Base-by-base conservation (phyloP, 768 basidiomycete genomes). In the Lentinula raphanica region DNA sequence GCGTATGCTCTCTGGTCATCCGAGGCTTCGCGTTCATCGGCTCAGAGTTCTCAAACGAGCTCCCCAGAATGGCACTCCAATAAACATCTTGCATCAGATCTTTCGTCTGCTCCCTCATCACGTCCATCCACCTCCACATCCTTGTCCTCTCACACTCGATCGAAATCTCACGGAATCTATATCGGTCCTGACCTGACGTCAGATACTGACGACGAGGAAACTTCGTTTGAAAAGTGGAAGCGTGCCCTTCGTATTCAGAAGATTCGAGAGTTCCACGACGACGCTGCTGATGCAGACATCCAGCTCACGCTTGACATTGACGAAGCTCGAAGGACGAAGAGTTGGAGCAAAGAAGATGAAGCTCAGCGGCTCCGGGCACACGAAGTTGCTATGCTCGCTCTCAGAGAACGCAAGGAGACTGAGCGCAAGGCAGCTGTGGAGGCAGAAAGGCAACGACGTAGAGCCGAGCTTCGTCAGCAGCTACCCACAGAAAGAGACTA, bases 211-310 rank as follows among this genome's bases (percentile, higher is more conserved):
- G 38, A 49, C 31, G 74, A 75, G 46, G 74, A 70, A 31, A 68
- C 68, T 8, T 72, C 75, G 9, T 77, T 78, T 48, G 75, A 76
- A 54, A 67, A 67, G 32, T 78, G 73, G 65, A 80, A 81, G 59
- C 74, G 79, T 68, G 67, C 75, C 21, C 72, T 73, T 2, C 76
- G 80, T 54, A 68, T 79, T 59, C 50, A 69, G 38, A 78, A 82
- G 70, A 76, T 83, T 60, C 71, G 75, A 57, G 69, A 84, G 67
- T 78, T 85, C 75, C 72, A 81, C 69, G 72, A 70, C 59, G 70
- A 70, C 32, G 80, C 80, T 15, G 78, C 76, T 7, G 65, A 69
- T 9, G 71, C 73, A 6, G 80, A 79, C 58, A 73, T 77, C 46
- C 66, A 73, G 51, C 70, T 79, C 21, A 73, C 73, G 21, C 61